Base-by-base conservation (phyloP, 805 yeast species). In the Ogataea saltuana region DNA sequence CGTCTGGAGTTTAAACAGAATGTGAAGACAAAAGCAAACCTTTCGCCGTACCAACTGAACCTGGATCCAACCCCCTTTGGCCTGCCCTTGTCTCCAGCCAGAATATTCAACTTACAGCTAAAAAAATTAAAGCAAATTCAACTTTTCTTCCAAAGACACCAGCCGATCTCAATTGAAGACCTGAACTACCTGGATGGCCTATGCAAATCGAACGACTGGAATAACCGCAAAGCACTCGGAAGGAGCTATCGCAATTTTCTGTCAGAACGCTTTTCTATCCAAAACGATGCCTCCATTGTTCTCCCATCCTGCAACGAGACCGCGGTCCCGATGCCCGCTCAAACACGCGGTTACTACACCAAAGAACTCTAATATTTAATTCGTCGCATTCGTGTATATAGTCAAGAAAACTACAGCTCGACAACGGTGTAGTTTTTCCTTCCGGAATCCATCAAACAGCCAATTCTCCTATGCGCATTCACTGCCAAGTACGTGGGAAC, bases 371-470 rank as follows among this genome's bases (percentile, higher is more conserved):
- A n/a, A 28, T 38, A 8, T 22, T 18, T 28, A 33, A 33, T 16
- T 39, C 30, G 27, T 34, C 18, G 33, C 33, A 21, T 22, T 22
- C 29, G 22, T 30, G 33, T 34, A 34, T 23, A 27, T 20, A 22
- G 30, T 18, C 6, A 25, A 33, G 13, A 20, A 33, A 25, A 28
- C 31, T 31, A 50, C 13, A 53, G 18, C 33, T 60, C 61, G 27
- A 74, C 57, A 12, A 72, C 64, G 20, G 61, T 49, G 50, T 72
- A 74, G 39, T 68, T 63, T 46, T 66, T 70, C 38, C 58, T 68
- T 19, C 68, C 54, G 7, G 56, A 49, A 48, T 74, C 78, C 26
- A 75, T 46, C 12, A 76, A 45, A 45, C 74, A 70, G 5, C 70
- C 75, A 31, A 62, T 56, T 0, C 60, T 45, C 19, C 61, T 54